A percentile compares a stretch with the other conserved stretches of the same genome.
Conservation (phyloP, 192 early-diverging fungal species). For the Mortierella antarctica region DNA sequence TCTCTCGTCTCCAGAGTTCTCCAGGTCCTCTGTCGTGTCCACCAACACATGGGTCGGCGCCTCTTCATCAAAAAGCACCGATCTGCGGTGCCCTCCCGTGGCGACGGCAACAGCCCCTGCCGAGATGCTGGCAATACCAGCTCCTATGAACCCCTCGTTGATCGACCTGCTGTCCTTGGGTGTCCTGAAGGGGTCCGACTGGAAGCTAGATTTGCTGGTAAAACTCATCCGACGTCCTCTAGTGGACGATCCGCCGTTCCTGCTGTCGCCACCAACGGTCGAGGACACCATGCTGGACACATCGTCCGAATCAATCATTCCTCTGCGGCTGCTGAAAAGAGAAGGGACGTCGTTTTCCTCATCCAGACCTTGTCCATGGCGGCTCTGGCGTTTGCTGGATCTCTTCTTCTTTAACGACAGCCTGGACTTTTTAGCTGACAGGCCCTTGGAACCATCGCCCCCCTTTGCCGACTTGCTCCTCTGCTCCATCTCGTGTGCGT, state of each 20-base stretch:
- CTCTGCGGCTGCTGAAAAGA: slow-evolving; percentile 32
- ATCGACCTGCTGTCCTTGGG: slow-evolving; percentile 38
- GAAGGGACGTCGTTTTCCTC: slow-evolving; percentile 39
- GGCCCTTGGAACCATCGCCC: not conserved
- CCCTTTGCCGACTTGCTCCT: slow-evolving; percentile 11
- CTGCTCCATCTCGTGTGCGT: slow-evolving; percentile 20
- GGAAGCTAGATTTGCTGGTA: slow-evolving; percentile 43
- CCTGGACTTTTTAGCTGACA: slow-evolving; percentile 5
- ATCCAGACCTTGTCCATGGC: slow-evolving; percentile 11
- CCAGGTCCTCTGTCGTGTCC: slow-evolving; percentile 30
- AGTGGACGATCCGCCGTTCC: slow-evolving; percentile 12
- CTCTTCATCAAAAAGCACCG: slow-evolving; percentile 7
- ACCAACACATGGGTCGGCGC: slow-evolving; percentile 32
- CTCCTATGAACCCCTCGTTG: slow-evolving; percentile 22
- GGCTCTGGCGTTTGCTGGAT: slow-evolving; percentile 24
- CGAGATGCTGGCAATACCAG: not conserved
- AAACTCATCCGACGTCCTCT: slow-evolving; percentile 32
- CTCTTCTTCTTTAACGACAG: slow-evolving; percentile 24
- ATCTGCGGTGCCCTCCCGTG: slow-evolving; percentile 1
- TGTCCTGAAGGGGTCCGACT: slow-evolving; percentile 51
- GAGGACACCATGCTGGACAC: slow-evolving; percentile 17
- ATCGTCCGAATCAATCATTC: slow-evolving; percentile 40
- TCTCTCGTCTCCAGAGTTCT: slow-evolving; percentile 18
- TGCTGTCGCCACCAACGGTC: slow-evolving; percentile 11
- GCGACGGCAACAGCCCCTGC: not conserved